phyloP scores from a whole-genome alignment of 805 yeast genomes.

The Lachancea cidri region DNA sequence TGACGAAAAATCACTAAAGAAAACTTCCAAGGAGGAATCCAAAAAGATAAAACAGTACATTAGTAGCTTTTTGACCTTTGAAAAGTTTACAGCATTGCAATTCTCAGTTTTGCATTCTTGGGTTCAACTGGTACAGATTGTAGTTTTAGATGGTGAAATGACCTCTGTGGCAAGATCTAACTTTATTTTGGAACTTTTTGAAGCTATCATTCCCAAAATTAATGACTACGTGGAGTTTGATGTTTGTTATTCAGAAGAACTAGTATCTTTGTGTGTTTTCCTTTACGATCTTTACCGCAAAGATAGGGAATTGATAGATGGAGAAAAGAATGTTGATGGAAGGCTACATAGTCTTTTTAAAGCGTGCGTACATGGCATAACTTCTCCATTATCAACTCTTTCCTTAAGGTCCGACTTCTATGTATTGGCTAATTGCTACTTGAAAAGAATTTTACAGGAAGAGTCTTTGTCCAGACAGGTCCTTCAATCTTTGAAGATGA shows the following conservation, averaged over 20 bases:
- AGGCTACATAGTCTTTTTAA: slow-evolving; percentile 66
- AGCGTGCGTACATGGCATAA: slow-evolving; percentile 68
- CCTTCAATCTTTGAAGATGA: slow-evolving; percentile 46
- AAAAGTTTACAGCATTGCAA: slow-evolving; percentile 48
- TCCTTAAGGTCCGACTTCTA: slow-evolving; percentile 74
- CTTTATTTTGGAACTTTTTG: slow-evolving; percentile 73
- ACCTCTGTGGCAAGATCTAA: slow-evolving; percentile 43
- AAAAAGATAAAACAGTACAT: slow-evolving; percentile 33
- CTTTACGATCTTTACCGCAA: slow-evolving; percentile 58
- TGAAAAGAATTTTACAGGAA: slow-evolving; percentile 45
- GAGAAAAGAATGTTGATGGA: slow-evolving; percentile 39
- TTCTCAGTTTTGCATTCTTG: slow-evolving; percentile 69
- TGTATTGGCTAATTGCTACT: slow-evolving; percentile 60
- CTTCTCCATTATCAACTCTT: slow-evolving; percentile 62
- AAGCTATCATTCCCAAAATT: slow-evolving; percentile 67
- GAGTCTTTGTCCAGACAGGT: slow-evolving; percentile 42
- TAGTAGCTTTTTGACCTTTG: slow-evolving; percentile 42
- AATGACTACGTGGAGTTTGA: slow-evolving; percentile 68
- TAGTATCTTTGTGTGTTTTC: slow-evolving; percentile 70
- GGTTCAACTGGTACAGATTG: slow-evolving; percentile 72
- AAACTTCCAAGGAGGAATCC: slow-evolving; percentile 18
- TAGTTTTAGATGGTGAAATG: slow-evolving; percentile 59
- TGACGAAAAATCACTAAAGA: slow-evolving; percentile 17
- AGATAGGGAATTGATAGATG: slow-evolving; percentile 34
- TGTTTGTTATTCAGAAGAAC: slow-evolving; percentile 62